A percentile compares a stretch with the other conserved stretches of the same genome.
phyloP scores from a whole-genome alignment of 352 stramenopile genomes.

The Phytophthora hybrid region DNA sequence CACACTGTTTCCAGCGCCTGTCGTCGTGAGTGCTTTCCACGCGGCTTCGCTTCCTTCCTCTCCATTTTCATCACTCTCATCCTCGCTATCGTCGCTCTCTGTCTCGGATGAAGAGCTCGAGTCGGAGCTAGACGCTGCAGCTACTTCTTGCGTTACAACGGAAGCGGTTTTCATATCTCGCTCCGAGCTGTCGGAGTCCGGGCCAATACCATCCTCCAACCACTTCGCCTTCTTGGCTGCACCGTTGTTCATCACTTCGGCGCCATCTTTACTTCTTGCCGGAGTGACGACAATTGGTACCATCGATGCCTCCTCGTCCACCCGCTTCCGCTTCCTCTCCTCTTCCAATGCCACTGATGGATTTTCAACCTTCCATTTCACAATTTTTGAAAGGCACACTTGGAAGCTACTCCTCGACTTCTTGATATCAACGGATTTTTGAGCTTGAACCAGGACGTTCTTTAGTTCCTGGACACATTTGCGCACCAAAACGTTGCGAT shows the following conservation, averaged over 20 bases:
- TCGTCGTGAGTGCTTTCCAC: background rate
- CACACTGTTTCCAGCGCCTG: background rate
- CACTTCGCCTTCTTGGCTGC: background rate
- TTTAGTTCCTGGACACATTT: background rate
- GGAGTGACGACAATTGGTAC: background rate
- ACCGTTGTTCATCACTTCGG: no score
- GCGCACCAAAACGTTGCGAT: background rate
- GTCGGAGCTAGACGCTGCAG: background rate
- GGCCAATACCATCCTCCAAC: no score
- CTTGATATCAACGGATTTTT: background rate
- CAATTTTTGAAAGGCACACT: background rate
- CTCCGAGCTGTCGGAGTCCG: no score
- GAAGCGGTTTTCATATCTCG: no score
- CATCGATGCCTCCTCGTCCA: background rate
- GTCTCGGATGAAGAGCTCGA: background rate
- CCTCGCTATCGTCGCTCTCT: background rate
- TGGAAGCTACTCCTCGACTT: background rate
- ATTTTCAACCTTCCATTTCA: background rate
- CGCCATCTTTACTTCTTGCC: background rate
- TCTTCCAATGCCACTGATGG: background rate
- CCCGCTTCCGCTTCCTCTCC: background rate
- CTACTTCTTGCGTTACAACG: no score
- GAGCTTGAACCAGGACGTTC: background rate
- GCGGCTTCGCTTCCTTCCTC: background rate
- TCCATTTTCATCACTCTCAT: background rate